phyloP scores from a whole-genome alignment of 2,329 filamentous ascomycete genomes.

The Colletotrichum abscissum region DNA sequence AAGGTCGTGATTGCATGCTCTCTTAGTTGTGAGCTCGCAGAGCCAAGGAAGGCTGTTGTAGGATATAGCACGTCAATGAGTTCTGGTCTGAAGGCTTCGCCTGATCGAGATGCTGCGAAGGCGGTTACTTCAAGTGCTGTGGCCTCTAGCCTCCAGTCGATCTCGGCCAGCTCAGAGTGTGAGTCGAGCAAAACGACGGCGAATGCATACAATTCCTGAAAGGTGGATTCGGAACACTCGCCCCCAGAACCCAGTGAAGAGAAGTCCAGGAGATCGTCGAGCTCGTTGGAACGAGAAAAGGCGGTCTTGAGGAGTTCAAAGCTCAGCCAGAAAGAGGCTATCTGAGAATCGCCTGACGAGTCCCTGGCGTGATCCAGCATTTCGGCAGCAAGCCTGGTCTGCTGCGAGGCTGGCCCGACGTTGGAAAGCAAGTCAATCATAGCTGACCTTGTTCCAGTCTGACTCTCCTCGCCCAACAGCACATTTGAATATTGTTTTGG shows the following conservation, averaged over 20 bases:
- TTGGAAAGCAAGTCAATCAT: constrained; percentile 68
- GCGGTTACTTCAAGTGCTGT: constrained; percentile 85
- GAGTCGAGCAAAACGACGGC: constrained; percentile 72
- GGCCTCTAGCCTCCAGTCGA: constrained; percentile 80
- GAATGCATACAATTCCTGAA: constrained; percentile 76
- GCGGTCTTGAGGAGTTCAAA: constrained; percentile 76
- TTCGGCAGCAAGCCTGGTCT: constrained; percentile 70
- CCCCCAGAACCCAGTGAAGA: constrained; percentile 50
- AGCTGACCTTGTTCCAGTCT: constrained; percentile 69
- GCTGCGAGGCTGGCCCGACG: constrained; percentile 67
- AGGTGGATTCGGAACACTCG: constrained; percentile 58
- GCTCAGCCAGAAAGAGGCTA: constrained; percentile 84
- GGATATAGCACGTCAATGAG: constrained; percentile 93
- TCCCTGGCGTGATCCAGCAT: constrained; percentile 74
- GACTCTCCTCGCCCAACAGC: constrained; percentile 72
- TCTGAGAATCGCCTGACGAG: constrained; percentile 66
- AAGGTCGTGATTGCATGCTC: constrained; percentile 86
- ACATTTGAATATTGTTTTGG: constrained; percentile 66
- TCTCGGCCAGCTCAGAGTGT: constrained; percentile 57
- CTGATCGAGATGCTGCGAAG: constrained; percentile 76
- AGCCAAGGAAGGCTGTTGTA: constrained; percentile 87
- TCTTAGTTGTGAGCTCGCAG: constrained; percentile 73
- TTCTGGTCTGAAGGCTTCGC: constrained; percentile 80
- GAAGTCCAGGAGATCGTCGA: constrained; percentile 76
- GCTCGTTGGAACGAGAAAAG: constrained; percentile 60